Evolutionary conservation across 2,329 filamentous ascomycete genomes (phyloP).

Genomic region (Ceratocystis variospora): DNA sequence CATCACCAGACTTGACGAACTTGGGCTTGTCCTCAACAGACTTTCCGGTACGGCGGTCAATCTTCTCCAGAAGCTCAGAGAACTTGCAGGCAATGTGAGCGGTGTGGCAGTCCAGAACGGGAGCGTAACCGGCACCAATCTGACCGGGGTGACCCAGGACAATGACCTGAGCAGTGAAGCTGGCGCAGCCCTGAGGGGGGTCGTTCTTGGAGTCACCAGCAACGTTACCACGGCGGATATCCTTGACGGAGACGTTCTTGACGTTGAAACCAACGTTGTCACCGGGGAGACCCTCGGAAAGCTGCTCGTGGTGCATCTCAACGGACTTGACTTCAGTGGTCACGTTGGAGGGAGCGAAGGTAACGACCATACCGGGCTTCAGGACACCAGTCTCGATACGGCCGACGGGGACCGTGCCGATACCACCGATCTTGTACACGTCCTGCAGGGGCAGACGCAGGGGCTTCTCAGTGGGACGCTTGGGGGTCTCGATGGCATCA

Average conservation of each 20-base stretch:
- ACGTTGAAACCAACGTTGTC: constrained; percentile 99
- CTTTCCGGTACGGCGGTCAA: constrained; percentile 99
- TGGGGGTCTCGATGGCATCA: constrained; percentile 82
- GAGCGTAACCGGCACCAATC: constrained; percentile 97
- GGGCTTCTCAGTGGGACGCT: constrained; percentile 95
- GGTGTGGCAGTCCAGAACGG: constrained; percentile 99
- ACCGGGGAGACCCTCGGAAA: constrained; percentile 84
- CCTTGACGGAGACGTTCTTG: constrained; percentile 99
- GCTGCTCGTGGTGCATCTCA: constrained; percentile 99
- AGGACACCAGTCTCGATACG: constrained; percentile 99
- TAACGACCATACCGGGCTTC: constrained; percentile 86
- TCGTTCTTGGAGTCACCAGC: constrained; percentile 99
- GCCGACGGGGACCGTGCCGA: constrained; percentile 98
- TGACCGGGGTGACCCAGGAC: constrained; percentile 99
- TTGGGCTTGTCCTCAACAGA: constrained; percentile 82
- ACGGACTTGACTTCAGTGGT: constrained; percentile 99
- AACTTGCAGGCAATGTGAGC: constrained; percentile 99
- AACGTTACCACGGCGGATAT: constrained; percentile 99
- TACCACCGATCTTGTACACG: constrained; percentile 99
- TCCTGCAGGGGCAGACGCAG: constrained; percentile 99
- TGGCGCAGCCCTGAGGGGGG: constrained; percentile 74
- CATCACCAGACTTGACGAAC: constrained; percentile 99
- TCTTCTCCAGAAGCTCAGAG: constrained; percentile 98
- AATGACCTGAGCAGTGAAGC: constrained; percentile 99
- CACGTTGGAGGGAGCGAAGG: constrained; percentile 95